phyloP scores from a whole-genome alignment of 495 filamentous ascomycete genomes.

The Penicillium samsonianum region DNA sequence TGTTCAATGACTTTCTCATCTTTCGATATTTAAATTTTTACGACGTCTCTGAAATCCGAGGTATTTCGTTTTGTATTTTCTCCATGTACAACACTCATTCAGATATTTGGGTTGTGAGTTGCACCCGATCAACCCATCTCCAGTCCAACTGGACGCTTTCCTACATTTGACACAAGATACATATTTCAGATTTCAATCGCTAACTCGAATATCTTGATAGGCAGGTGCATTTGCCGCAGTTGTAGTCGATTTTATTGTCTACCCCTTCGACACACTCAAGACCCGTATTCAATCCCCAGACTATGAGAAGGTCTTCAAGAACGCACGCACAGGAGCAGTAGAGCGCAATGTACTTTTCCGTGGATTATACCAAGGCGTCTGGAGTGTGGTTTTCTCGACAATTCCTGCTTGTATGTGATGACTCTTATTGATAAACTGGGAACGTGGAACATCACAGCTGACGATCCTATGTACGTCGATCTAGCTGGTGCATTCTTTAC shows the following conservation, averaged over 20 bases:
- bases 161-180: neutral
- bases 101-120: slow-evolving; percentile 53
- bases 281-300: slow-evolving; percentile 79
- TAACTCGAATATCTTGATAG: slow-evolving; percentile 37
- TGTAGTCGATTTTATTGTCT: slow-evolving; percentile 76
- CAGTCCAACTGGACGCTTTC: neutral
- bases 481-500: slow-evolving; percentile 87
- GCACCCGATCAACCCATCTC: slow-evolving; percentile 3
- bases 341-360: slow-evolving; percentile 60
- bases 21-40: neutral
- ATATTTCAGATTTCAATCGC: neutral
- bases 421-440: neutral
- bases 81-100: slow-evolving; percentile 50
- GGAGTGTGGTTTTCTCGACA: slow-evolving; percentile 84
- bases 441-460: neutral
- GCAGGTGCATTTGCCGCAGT: slow-evolving; percentile 82
- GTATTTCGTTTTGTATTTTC: neutral
- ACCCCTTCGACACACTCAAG: slow-evolving; percentile 84
- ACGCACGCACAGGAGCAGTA: slow-evolving; percentile 52
- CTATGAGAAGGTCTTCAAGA: slow-evolving; percentile 62
- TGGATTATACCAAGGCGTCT: slow-evolving; percentile 86
- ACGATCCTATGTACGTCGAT: slow-evolving; percentile 8
- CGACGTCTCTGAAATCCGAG: neutral
- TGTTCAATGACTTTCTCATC: neutral
- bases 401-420: slow-evolving; percentile 71